Percentiles rank a stretch among this genome's conserved stretches.
These are phyloP conservation scores for Angophora floribunda DNA, from an alignment of 345 rosid species.

Conservation along the genomic window DNA sequence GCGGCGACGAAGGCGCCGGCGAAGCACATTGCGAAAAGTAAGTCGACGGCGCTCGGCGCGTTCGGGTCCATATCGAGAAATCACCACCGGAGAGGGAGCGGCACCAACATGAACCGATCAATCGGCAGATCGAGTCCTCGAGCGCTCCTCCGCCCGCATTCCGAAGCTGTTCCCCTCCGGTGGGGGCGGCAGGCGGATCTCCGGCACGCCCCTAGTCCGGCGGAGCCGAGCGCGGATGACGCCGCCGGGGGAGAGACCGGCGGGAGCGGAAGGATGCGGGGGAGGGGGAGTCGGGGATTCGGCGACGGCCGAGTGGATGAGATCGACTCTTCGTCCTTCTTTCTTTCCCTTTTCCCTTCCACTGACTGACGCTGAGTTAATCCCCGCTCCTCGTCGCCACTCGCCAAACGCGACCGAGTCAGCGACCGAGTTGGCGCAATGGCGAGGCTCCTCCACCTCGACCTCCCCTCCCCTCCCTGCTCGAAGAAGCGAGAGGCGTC, in stretches of 20 bases:
- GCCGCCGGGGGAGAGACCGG: background rate
- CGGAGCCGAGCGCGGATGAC: background rate
- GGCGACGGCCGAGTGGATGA: background rate
- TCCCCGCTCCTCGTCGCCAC: background rate
- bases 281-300: background rate
- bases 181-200: background rate
- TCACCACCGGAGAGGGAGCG: background rate
- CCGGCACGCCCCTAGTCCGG: background rate
- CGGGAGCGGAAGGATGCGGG: background rate
- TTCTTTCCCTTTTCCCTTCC: background rate
- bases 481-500: background rate
- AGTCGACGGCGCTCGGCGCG: slow-evolving; percentile 35
- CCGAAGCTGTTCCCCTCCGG: background rate
- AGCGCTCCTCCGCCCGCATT: background rate
- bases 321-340: background rate
- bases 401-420: background rate
- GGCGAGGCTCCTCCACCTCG: background rate
- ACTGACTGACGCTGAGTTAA: background rate
- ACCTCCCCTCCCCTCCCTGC: background rate
- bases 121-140: background rate
- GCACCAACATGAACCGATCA: background rate
- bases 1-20: slow-evolving; percentile 49
- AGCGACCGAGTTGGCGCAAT: background rate
- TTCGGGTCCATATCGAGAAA: slow-evolving; percentile 36
- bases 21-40: slow-evolving; percentile 49